phyloP scores from a whole-genome alignment of 345 rosid genomes.

The Psidium guajava region DNA sequence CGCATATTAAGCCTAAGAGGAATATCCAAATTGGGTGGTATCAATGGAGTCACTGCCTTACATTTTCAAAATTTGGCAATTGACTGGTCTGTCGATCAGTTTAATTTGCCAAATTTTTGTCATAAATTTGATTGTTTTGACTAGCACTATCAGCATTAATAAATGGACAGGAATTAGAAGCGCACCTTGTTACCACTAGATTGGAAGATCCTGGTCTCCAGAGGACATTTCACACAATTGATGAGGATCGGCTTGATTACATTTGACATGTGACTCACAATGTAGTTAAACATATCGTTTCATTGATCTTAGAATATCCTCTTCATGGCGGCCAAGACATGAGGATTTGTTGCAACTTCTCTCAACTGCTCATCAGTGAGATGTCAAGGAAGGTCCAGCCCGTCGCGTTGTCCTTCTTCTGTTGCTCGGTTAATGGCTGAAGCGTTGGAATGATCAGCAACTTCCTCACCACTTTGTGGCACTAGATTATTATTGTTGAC shows the following conservation, averaged over 20 bases:
- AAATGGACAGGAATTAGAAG: background rate
- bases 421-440: background rate
- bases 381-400: background rate
- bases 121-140: background rate
- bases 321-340: background rate
- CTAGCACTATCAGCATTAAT: background rate
- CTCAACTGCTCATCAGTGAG: background rate
- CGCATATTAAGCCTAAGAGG: background rate
- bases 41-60: background rate
- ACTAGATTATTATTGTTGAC: background rate
- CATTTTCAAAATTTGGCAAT: background rate
- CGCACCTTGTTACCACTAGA: background rate
- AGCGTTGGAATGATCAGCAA: background rate
- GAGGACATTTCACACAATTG: background rate
- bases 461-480: background rate
- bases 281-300: background rate
- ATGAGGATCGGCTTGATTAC: background rate
- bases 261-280: background rate
- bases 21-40: background rate
- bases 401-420: background rate
- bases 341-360: background rate
- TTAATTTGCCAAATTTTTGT: background rate
- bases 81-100: background rate
- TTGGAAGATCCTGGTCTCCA: background rate
- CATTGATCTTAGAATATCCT: background rate